Evolutionary conservation across 495 filamentous ascomycete species (phyloP).

Genomic region (Podospora didyma): DNA sequence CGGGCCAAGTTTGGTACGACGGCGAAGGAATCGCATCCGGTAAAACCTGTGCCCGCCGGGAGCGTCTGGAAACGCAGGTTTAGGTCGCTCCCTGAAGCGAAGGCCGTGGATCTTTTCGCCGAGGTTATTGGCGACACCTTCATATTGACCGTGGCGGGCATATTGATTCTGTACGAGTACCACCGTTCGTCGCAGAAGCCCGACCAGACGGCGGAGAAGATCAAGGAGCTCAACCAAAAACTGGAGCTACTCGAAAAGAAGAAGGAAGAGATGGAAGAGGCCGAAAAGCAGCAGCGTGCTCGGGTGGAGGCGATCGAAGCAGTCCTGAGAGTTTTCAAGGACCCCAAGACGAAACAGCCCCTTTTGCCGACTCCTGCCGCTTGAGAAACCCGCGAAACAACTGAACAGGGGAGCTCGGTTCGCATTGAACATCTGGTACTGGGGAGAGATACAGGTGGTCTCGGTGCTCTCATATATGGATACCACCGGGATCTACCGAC

Average conservation of each 20-base stretch:
- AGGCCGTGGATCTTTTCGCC: slow-evolving; percentile 93
- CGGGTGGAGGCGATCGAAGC: slow-evolving; percentile 65
- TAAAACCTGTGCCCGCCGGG: slow-evolving; percentile 25
- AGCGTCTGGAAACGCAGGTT: slow-evolving; percentile 51
- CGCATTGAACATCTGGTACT: too few species aligned
- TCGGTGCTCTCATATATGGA: too few species aligned
- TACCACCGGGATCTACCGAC: too few species aligned
- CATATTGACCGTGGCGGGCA: slow-evolving; percentile 75
- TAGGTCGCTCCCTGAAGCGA: slow-evolving; percentile 78
- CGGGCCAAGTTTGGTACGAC: slow-evolving; percentile 38
- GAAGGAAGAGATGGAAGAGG: slow-evolving; percentile 62
- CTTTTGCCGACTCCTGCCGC: slow-evolving; percentile 26
- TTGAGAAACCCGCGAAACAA: neutral
- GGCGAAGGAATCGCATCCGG: slow-evolving; percentile 30
- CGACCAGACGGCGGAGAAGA: slow-evolving; percentile 58
- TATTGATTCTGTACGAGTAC: slow-evolving; percentile 78
- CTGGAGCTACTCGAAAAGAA: slow-evolving; percentile 55
- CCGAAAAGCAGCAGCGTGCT: slow-evolving; percentile 52
- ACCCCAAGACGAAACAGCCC: slow-evolving; percentile 46
- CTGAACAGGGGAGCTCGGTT: too few species aligned
- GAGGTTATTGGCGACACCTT: slow-evolving; percentile 93
- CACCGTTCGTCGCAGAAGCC: slow-evolving; percentile 68
- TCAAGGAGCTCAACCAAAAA: slow-evolving; percentile 68
- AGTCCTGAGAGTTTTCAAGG: slow-evolving; percentile 58
- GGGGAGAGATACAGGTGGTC: too few species aligned